phyloP scores from a whole-genome alignment of 306 rosid genomes.

The Begonia fuchsioides region DNA sequence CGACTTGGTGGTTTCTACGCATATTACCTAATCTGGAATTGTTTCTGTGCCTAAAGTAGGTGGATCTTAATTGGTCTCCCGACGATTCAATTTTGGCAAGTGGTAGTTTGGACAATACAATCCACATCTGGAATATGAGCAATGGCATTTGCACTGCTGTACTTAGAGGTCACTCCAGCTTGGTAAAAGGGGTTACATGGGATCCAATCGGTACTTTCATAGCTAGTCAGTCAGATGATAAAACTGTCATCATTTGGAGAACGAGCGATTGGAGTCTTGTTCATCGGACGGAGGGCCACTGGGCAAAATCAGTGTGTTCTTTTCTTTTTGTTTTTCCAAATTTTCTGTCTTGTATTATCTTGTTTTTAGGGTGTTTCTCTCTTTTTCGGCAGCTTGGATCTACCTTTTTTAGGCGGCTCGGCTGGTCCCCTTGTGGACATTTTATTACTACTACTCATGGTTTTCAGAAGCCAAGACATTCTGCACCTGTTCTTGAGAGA shows the following conservation, averaged over 20 bases:
- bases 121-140: slow-evolving; percentile 93
- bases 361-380: slow-evolving; percentile 8
- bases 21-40: slow-evolving; percentile 43
- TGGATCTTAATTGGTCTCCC: slow-evolving; percentile 99
- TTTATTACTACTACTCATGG: slow-evolving; percentile 97
- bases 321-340: slow-evolving; percentile 3
- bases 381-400: slow-evolving; percentile 76
- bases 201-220: slow-evolving; percentile 97
- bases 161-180: slow-evolving; percentile 97
- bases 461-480: slow-evolving; percentile 98
- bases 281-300: slow-evolving; percentile 93
- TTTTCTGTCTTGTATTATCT: not conserved
- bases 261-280: slow-evolving; percentile 99
- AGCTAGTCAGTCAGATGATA: slow-evolving; percentile 98
- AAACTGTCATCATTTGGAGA: slow-evolving; percentile 94
- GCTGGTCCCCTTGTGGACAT: slow-evolving; percentile 99
- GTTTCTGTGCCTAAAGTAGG: slow-evolving; percentile 89
- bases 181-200: slow-evolving; percentile 98
- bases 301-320: slow-evolving; percentile 87
- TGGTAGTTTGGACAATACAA: slow-evolving; percentile 90
- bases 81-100: slow-evolving; percentile 94
- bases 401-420: slow-evolving; percentile 94
- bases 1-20: slow-evolving; percentile 7
- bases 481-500: slow-evolving; percentile 98
- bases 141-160: slow-evolving; percentile 94